Base-by-base conservation (phyloP, 208 protist genomes). In the Angomonas desouzai region DNA sequence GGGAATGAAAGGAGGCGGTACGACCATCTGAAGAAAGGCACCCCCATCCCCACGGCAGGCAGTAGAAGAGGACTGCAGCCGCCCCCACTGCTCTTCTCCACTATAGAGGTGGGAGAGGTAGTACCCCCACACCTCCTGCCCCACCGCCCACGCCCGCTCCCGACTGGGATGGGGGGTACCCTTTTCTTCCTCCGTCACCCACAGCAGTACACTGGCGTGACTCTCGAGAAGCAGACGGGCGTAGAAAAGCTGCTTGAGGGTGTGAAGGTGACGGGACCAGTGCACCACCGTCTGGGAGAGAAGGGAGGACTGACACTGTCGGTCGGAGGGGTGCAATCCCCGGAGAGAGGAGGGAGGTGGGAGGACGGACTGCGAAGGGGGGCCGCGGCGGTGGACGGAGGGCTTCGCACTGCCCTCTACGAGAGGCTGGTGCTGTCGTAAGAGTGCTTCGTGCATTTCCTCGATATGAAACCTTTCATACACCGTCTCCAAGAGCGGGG, bases 161-260 rank as follows among this genome's bases (percentile, higher is more conserved):
- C 6, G 29, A 23, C 7, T 1, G 23, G 7, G 4, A 20, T 2
- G 29, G 25, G 13, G 9, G 36, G 6, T 40, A 40, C 36, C 36
- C 13, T 40, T 13, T 40, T 13, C 36, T 13, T 40, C 36, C 36
- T 29, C 29, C 10, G 20, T 9, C 16, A 20, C 25, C 27, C 27
- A 36, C 7, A 7, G 7, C 27, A 22, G 25, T 11, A 38, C 27
- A 13, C 25, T 18, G 7, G 32, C 28, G 23, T 18, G 25, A 23
- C 32, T 29, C 3, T 38, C 55, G 7, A 59, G 9, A 2, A 59
- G 6, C 16, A 59, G 30, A 16, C 55, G 55, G 7, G 55, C 27
- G 9, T 38, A 38, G 18, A 59, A 38, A 10, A 59, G 30, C 55
- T 59, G 55, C 55, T 59, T 9, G 25, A 59, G 55, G 18, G 34